Evolutionary conservation across 495 filamentous ascomycete genomes (phyloP), one percentile per base, ranked within the genome.

Genomic region (Jackrogersella multiformis): DNA sequence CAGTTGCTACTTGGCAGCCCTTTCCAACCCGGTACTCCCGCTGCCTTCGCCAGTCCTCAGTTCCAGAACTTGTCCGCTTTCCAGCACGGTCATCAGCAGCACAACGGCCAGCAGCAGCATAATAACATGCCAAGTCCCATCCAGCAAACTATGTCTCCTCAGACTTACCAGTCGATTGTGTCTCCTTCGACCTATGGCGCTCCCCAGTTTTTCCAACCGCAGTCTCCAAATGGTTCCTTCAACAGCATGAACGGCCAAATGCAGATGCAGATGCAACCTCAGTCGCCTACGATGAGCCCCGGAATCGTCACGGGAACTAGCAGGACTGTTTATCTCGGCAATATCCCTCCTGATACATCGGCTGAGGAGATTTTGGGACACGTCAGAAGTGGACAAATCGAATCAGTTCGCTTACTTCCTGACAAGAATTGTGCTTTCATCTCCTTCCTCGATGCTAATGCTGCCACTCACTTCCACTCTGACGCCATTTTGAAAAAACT

Each of bases 371-470:
- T 99, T 69, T 83, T 99, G 49, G 92, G 94, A 64, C 95, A 99
- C 74, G 95, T 99, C 51, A 88, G 95, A 48, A 98, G 96, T 77
- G 95, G 95, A 32, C 96, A 97, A 72, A 99, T 99, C 77, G 95
- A 99, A 81, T 98, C 96, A 21, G 95, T 98, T 35, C 89, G 95
- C 64, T 84, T 98, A 66, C 86, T 99, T 34, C 92, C 94, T 15
- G 95, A 99, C 80, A 99, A 98, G 91, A 99, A 98, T 83, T 99
- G 95, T 78, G 95, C 95, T 62, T 99, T 99, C 82, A 99, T 99
- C 73, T 99, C 95, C 10, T 99, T 99, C 80, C 83, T 98, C 66
- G 95, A 99, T 73, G 92, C 93, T 65, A 94, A 92, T 80, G 97
- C 96, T 24, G 95, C 95, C 45, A 97, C 93, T 20, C 95, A 99